Evolutionary conservation across 805 yeast species (phyloP).

Genomic region (Metschnikowia similis): DNA sequence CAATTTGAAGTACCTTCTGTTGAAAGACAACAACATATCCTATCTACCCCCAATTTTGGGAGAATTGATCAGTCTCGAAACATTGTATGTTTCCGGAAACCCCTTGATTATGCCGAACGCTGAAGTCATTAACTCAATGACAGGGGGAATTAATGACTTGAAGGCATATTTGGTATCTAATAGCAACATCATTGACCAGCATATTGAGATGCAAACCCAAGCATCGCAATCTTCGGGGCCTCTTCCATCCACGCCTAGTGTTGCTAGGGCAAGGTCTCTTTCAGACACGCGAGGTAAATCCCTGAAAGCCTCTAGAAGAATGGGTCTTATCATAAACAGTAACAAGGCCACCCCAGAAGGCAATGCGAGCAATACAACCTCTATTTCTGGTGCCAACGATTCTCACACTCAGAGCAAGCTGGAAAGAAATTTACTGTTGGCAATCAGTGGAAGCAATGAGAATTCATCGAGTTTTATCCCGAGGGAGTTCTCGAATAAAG

Average conservation of each 20-base stretch:
- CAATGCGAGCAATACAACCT: neutral
- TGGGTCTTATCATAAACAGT: conserved; percentile 65
- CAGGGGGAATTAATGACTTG: conserved; percentile 44
- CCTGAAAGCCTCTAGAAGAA: conserved; percentile 66
- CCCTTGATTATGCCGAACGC: conserved; percentile 51
- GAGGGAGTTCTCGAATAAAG: neutral
- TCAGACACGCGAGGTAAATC: conserved; percentile 41
- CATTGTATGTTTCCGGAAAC: conserved; percentile 59
- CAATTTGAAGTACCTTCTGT: conserved; percentile 53
- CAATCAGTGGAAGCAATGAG: conserved; percentile 5
- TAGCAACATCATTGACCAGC: conserved; percentile 24
- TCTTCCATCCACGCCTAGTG: conserved; percentile 12
- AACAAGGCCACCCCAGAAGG: conserved; percentile 14
- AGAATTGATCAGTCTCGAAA: conserved; percentile 47
- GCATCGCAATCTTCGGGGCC: conserved; percentile 10
- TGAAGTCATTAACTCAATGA: conserved; percentile 29
- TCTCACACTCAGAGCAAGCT: conserved; percentile 15
- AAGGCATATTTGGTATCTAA: conserved; percentile 37
- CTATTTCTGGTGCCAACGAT: neutral
- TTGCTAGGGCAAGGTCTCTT: conserved; percentile 27
- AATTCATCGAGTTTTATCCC: neutral
- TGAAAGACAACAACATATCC: conserved; percentile 55
- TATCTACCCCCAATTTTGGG: conserved; percentile 51
- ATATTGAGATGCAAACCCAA: conserved; percentile 10
- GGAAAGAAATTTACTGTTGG: conserved; percentile 13